Base-by-base conservation (phyloP, 192 early-diverging fungal genomes). In the Entomortierella lignicola region DNA sequence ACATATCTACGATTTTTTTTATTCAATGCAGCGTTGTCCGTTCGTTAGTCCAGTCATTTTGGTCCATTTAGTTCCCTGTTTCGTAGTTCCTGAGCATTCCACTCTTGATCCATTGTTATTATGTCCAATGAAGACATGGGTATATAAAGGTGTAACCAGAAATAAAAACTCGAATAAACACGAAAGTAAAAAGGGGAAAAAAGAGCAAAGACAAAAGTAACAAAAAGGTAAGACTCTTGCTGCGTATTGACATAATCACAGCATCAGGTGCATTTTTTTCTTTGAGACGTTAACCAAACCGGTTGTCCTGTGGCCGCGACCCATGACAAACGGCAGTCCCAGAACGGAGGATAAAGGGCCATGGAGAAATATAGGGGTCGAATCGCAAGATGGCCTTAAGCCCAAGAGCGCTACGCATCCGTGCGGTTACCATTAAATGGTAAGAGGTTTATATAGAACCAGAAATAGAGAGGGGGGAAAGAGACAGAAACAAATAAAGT, bases 1-100 rank as follows among this genome's bases (percentile, higher is more conserved):
- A 96, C 89, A 61, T 91, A 96, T 20, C 91, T 92, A 83, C 21
- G 60, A 48, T 15, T 63, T 44, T 37, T 37, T 37, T 37, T 37
- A 7, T 37, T 60, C 31, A 53, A 41, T 37, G 39, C 6, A 63
- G 44, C 15, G 44, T 47, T 47, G 44, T 47, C 44, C 65, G 37
- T 31, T 52, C n/a, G 52, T 63, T 63, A 71, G 41, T 57, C 50
- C 47, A 54, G 52, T 54, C 26, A 29, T 8, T 54, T 25, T 23
- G 10, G 6, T 27, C 18, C 52, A 5, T 30, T 8, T 54, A 8
- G 52, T 6, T 25, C 26, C 52, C 18, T 54, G 23, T 27, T 6
- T 25, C 23, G 21, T 18, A 10, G 27, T 54, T 25, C 27, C 52
- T 51, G 57, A 56, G 72, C 20, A 47, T 47, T 20, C 20, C 44